These are phyloP conservation scores for Candida germanica DNA, from an alignment of 805 yeast genomes.

Conservation along the genomic window DNA sequence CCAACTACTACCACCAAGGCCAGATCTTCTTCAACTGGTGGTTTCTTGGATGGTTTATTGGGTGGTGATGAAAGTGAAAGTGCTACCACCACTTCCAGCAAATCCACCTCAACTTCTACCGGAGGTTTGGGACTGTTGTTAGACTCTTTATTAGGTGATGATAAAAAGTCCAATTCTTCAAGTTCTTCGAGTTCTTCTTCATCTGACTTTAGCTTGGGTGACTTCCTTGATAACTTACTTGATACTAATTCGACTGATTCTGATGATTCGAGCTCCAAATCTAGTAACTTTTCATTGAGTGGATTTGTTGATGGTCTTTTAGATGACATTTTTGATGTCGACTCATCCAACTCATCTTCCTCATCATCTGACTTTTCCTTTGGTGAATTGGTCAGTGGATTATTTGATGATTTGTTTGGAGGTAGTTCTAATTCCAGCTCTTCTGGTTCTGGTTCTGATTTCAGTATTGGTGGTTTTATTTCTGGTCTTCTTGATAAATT, in stretches of 20 bases:
- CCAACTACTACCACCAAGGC: constrained; percentile 10
- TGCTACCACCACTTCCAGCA: constrained; percentile 8
- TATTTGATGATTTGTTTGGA: constrained; percentile 12
- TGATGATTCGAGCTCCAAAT: constrained; percentile 1
- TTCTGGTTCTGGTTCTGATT: constrained; percentile 7
- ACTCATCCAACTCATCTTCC: constrained; percentile 8
- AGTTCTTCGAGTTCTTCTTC: constrained; percentile 3
- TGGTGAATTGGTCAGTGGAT: constrained; percentile 10
- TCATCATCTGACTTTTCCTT: constrained; percentile 13
- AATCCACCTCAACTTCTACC: constrained; percentile 8
- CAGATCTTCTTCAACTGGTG: constrained; percentile 12
- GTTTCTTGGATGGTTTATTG: constrained; percentile 9
- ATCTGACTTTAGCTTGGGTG: constrained; percentile 12
- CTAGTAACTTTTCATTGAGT: constrained; percentile 14
- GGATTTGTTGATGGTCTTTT: constrained; percentile 13
- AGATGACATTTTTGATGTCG: constrained; percentile 15
- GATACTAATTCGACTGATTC: constrained; percentile 9
- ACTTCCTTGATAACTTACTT: constrained; percentile 14
- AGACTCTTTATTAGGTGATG: constrained; percentile 6
- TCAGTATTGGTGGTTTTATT: constrained; percentile 1
- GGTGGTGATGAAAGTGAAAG: constrained; percentile 9
- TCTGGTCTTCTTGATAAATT: constrained; percentile 4
- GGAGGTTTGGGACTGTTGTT: constrained; percentile 9
- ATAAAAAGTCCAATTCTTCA: background rate
- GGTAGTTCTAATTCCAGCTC: constrained; percentile 6